A percentile compares a stretch with the other conserved stretches of the same genome.
Conservation (phyloP, 495 filamentous ascomycete species). For the Neurospora intermedia region DNA sequence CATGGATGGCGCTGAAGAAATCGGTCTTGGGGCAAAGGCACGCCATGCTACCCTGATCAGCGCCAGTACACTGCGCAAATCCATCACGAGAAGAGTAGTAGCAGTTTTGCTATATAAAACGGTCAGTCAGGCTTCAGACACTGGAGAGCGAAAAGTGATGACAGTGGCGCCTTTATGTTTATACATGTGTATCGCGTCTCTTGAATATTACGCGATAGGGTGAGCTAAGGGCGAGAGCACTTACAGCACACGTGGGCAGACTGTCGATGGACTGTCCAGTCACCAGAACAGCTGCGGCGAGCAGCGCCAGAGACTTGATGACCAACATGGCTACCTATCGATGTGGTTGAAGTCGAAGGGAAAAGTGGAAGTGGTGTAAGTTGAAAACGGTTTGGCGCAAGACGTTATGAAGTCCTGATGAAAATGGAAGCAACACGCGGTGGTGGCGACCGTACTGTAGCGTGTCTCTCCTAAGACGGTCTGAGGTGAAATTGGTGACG, state of each 20-base stretch:
- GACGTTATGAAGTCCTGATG: background rate
- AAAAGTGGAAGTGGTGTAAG: background rate
- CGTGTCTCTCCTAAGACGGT: background rate
- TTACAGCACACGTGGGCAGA: conserved; percentile 17
- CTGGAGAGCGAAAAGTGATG: background rate
- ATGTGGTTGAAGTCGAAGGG: background rate
- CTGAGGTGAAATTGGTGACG: background rate
- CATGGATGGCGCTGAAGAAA: conserved; percentile 7
- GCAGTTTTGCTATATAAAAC: conserved; percentile 16
- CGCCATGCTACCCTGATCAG: conserved; percentile 3
- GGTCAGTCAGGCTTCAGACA: conserved; percentile 8
- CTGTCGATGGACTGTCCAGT: conserved; percentile 14
- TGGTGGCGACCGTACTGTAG: background rate
- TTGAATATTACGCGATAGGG: background rate
- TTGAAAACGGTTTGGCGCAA: background rate
- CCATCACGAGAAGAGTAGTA: conserved; percentile 4
- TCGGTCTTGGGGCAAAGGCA: conserved; percentile 21
- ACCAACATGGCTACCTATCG: conserved; percentile 10
- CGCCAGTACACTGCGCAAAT: conserved; percentile 9
- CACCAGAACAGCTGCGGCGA: conserved; percentile 11
- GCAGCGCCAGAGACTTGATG: conserved; percentile 11
- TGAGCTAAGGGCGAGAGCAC: conserved; percentile 5
- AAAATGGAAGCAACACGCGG: background rate
- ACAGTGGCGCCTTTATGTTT: background rate
- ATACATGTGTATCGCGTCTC: background rate